Conservation (phyloP, 1,139 yeast genomes). For the Kodamaea suecica region DNA sequence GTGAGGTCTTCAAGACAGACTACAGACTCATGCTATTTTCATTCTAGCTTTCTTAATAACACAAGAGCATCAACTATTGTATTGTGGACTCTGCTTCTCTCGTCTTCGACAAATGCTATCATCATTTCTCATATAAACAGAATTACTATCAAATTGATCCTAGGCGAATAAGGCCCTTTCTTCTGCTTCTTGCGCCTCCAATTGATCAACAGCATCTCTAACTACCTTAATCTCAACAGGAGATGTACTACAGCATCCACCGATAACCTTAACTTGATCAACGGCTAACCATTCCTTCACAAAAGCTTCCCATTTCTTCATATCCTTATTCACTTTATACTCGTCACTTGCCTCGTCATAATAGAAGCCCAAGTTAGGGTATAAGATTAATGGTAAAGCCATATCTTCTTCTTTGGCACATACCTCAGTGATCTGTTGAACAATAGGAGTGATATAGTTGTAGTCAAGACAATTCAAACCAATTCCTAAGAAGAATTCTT, state of each 20-base stretch:
- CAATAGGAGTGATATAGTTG: constrained; percentile 18
- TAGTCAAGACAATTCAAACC: constrained; percentile 43
- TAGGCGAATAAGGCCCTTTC: too few species aligned
- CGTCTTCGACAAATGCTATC: too few species aligned
- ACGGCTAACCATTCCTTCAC: constrained; percentile 31
- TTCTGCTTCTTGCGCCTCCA: too few species aligned
- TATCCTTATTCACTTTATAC: constrained; percentile 16
- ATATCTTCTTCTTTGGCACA: constrained; percentile 13
- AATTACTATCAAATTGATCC: too few species aligned
- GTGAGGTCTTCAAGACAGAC: too few species aligned
- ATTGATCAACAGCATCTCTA: constrained; percentile 10
- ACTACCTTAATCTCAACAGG: constrained; percentile 40
- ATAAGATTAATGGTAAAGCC: constrained; percentile 34
- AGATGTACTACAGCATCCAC: constrained; percentile 60
- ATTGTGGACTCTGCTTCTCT: too few species aligned
- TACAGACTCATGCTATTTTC: too few species aligned
- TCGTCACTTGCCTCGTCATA: constrained; percentile 33
- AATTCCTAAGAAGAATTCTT: constrained; percentile 26
- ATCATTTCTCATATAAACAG: too few species aligned
- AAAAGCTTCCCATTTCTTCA: constrained; percentile 28
- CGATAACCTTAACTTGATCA: constrained; percentile 39
- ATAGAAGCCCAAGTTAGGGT: constrained; percentile 58
- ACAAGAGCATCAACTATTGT: too few species aligned
- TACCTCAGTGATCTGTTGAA: constrained; percentile 18
- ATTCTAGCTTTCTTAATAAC: too few species aligned